Evolutionary conservation across 78 protist species (phyloP).

Genomic region (Cyanophora paradoxa): DNA sequence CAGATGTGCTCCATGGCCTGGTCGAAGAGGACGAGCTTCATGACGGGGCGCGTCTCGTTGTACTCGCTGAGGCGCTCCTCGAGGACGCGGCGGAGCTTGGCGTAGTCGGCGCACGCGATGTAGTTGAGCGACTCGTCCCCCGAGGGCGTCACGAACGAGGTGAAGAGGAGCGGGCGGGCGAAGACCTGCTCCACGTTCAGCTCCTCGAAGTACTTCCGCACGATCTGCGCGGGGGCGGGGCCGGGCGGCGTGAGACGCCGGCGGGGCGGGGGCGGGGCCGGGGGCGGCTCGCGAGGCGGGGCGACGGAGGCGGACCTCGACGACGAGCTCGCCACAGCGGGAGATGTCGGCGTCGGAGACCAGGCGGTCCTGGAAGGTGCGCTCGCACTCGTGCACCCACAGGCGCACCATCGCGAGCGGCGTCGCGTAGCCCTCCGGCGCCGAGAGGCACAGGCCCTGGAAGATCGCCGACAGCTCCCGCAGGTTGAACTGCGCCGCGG

Average conservation of each 20-base stretch:
- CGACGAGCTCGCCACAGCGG: conserved; percentile 26
- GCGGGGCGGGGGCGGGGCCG: neutral
- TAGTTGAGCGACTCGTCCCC: conserved; percentile 17
- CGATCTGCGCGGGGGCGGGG: neutral
- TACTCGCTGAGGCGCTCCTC: conserved; percentile 36
- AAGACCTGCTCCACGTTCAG: conserved; percentile 1
- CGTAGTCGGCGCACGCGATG: neutral
- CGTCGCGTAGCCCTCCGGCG: neutral
- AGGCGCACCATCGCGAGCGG: conserved; percentile 37
- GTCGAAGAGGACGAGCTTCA: conserved; percentile 67
- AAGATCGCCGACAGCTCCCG: conserved; percentile 56
- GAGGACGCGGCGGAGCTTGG: neutral
- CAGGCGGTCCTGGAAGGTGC: conserved; percentile 69
- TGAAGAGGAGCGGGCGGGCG: conserved; percentile 25
- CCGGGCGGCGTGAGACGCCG: neutral
- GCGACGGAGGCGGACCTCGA: neutral
- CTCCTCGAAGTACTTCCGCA: conserved; percentile 14
- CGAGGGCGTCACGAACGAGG: conserved; percentile 17
- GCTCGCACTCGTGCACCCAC: conserved; percentile 50
- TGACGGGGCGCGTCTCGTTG: conserved; percentile 51
- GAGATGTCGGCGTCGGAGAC: conserved; percentile 18
- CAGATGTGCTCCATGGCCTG: conserved; percentile 70
- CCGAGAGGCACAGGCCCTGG: conserved; percentile 40
- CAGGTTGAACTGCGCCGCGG: conserved; percentile 72
- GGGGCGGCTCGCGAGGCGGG: too few relatives aligned